These are phyloP conservation scores for Penicillium chermesinum DNA, from an alignment of 495 filamentous ascomycete genomes.

Conservation along the genomic window DNA sequence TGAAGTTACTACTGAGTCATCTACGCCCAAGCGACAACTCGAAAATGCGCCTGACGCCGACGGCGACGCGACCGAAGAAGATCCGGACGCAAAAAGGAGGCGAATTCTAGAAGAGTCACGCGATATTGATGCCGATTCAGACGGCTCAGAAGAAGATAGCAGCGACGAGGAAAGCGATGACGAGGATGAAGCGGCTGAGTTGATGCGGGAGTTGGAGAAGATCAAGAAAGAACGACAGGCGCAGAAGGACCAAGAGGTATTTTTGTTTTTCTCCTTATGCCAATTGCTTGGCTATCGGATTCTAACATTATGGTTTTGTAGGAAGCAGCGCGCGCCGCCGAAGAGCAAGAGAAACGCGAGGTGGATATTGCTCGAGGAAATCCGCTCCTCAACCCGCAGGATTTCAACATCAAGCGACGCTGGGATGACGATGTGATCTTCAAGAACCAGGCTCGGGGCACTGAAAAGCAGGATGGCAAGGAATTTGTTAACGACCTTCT, in stretches of 20 bases:
- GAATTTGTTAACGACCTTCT: constrained; percentile 98
- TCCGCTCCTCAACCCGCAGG: constrained; percentile 71
- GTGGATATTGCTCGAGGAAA: constrained; percentile 88
- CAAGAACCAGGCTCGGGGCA: constrained; percentile 95
- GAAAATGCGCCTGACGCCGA: constrained; percentile 41
- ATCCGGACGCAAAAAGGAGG: constrained; percentile 76
- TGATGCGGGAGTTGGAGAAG: constrained; percentile 90
- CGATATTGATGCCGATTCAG: constrained; percentile 88
- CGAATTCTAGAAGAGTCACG: constrained; percentile 83
- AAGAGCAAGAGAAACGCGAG: constrained; percentile 79
- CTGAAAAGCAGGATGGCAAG: constrained; percentile 87
- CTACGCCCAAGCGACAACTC: constrained; percentile 60
- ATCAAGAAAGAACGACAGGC: constrained; percentile 87
- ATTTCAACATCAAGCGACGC: constrained; percentile 48
- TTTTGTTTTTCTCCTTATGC: neutral
- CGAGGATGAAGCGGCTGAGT: constrained; percentile 82
- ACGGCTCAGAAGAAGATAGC: constrained; percentile 62
- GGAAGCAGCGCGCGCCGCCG: constrained; percentile 68
- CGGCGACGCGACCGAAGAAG: constrained; percentile 52
- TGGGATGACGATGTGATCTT: constrained; percentile 99
- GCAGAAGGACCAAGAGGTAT: constrained; percentile 76
- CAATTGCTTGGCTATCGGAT: neutral
- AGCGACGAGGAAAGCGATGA: constrained; percentile 73
- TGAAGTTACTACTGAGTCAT: constrained; percentile 18
- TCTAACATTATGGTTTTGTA: constrained; percentile 30